Conservation (phyloP, 2,329 filamentous ascomycete genomes). For the Pseudogymnoascus pannorum region DNA sequence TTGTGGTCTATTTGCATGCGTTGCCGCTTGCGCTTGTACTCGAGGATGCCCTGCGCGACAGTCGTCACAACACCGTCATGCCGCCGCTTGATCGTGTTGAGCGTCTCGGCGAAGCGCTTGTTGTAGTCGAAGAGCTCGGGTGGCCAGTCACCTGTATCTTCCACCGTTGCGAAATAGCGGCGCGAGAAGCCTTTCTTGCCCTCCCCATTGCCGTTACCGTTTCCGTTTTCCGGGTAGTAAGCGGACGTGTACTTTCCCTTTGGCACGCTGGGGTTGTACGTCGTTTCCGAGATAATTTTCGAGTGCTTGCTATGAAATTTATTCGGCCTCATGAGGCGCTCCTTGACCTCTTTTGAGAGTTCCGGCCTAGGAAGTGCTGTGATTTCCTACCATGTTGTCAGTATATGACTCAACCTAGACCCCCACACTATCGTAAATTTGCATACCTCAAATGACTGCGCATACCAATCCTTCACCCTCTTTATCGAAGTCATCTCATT, state of each 20-base stretch:
- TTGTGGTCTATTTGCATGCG: slow-evolving; percentile 97
- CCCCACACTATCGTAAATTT: not conserved
- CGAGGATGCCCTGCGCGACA: slow-evolving; percentile 93
- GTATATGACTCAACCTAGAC: slow-evolving; percentile 7
- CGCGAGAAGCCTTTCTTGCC: slow-evolving; percentile 49
- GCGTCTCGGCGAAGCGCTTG: slow-evolving; percentile 75
- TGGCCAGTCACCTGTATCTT: slow-evolving; percentile 84
- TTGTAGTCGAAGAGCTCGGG: slow-evolving; percentile 94
- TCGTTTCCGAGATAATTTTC: slow-evolving; percentile 71
- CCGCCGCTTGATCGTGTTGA: slow-evolving; percentile 89
- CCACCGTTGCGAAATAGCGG: slow-evolving; percentile 86
- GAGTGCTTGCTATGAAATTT: slow-evolving; percentile 49
- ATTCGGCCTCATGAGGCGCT: slow-evolving; percentile 65
- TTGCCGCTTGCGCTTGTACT: slow-evolving; percentile 95
- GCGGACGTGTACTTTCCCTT: slow-evolving; percentile 71
- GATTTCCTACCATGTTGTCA: slow-evolving; percentile 62
- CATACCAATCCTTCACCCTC: slow-evolving; percentile 96
- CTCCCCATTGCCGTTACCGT: slow-evolving; percentile 42
- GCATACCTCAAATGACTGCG: slow-evolving; percentile 93
- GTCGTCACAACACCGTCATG: slow-evolving; percentile 98
- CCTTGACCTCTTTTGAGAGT: slow-evolving; percentile 66
- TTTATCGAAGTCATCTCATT: slow-evolving; percentile 97
- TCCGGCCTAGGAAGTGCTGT: slow-evolving; percentile 74
- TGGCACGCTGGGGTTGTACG: slow-evolving; percentile 81
- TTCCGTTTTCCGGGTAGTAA: slow-evolving; percentile 38